Evolutionary conservation across 1,139 yeast genomes (phyloP).

Genomic region (Nakaseomyces kungkrabaensis): DNA sequence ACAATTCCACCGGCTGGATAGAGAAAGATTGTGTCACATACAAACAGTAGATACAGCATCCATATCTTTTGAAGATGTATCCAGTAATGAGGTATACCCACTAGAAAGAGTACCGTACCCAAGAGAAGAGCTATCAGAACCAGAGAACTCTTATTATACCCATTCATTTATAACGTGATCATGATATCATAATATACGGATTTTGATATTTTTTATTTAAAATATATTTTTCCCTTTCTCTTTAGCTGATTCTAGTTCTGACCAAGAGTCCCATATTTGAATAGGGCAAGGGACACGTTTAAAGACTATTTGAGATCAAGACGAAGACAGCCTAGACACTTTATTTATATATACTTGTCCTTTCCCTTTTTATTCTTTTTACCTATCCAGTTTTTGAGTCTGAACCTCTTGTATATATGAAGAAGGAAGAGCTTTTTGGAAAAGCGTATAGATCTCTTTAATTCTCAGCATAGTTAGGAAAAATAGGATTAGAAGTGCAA

Average conservation of each 20-base stretch:
- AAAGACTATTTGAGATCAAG: too few species aligned
- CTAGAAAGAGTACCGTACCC: background rate
- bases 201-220: background rate
- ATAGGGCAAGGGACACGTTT: too few species aligned
- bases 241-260: background rate
- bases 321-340: too few species aligned
- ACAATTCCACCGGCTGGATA: background rate
- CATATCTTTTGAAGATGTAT: slow-evolving; percentile 10
- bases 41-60: background rate
- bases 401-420: too few species aligned
- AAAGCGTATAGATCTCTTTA: background rate
- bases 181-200: too few species aligned
- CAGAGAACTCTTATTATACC: slow-evolving; percentile 6
- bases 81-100: slow-evolving; percentile 7
- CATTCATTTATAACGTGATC: background rate
- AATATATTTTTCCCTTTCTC: background rate
- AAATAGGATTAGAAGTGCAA: background rate
- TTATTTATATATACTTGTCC: too few species aligned
- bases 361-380: background rate
- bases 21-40: background rate
- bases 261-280: too few species aligned
- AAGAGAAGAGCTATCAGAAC: slow-evolving; percentile 5
- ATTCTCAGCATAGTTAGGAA: too few species aligned
- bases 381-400: background rate
- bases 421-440: background rate